Base-by-base conservation (phyloP, 805 yeast genomes). In the Babjeviella inositovora region DNA sequence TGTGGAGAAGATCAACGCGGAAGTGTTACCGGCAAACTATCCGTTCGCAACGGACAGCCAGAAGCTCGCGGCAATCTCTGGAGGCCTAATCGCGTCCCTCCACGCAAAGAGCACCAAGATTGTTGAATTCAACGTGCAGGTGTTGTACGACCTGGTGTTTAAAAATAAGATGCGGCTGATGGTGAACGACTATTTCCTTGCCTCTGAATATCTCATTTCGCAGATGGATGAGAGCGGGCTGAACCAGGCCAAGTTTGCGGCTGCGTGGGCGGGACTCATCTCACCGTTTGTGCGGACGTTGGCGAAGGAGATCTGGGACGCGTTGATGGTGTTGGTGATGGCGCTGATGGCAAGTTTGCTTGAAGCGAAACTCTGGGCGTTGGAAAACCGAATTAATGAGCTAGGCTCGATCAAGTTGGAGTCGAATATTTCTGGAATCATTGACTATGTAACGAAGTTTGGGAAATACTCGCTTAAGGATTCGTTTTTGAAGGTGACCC, bases 361-460 rank as follows among this genome's bases (percentile, higher is more conserved):
- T 4, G 93, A 81, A 37, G 59, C 64, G 30, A 71, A 71, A 34
- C 51, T 87, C 14, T 66, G 87, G 70, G 33, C 57, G 4, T 53
- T 79, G 21, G 65, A 73, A 22, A 64, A 67, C 24, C 69, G 66
- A 32, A 67, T 82, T 29, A 84, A 80, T 39, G 92, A 79, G 34
- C 47, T 79, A 19, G 97, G 96, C 2, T 71, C 92, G 0, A 60
- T 82, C 11, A 76, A 72, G 32, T 51, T 90, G 23, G 97, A 90
- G 32, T 68, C 79, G 28, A 94, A 85, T 39, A 50, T 84, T 12
- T 68, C 84, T 22, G 57, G 66, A 14, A 59, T 87, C 16, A 77
- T 90, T 23, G 63, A 72, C 21, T 75, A 74, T 28, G 62, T 80
- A 5, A 73, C 93, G 23, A 73, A 70, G 23, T 67, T 70, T 27